Percentiles rank a stretch among this genome's conserved stretches.
Conservation (phyloP, 1,284 basidiomycete genomes). For the Paramarasmius palmivorus region DNA sequence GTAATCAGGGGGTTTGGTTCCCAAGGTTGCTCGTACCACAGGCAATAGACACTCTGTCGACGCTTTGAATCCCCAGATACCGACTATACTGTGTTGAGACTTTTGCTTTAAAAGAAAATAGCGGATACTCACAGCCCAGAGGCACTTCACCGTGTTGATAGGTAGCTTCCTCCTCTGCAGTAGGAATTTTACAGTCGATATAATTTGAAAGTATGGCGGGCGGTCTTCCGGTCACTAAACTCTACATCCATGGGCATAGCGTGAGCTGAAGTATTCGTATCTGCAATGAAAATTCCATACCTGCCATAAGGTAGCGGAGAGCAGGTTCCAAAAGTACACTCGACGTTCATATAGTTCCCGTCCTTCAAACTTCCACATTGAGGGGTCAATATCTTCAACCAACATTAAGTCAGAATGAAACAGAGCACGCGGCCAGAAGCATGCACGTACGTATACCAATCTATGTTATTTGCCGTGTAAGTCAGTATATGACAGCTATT, state of each 20-base stretch:
- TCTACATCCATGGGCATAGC: conserved; percentile 28
- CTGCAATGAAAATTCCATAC: conserved; percentile 22
- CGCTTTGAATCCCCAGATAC: conserved; percentile 46
- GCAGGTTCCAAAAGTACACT: conserved; percentile 56
- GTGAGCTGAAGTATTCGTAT: conserved; percentile 1
- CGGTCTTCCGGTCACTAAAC: conserved; percentile 51
- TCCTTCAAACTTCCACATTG: conserved; percentile 48
- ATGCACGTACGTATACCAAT: conserved; percentile 48
- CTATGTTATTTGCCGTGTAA: conserved; percentile 31
- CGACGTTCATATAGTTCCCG: conserved; percentile 54
- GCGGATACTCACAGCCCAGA: conserved; percentile 41
- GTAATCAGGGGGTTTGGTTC: conserved; percentile 44
- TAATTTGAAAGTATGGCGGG: conserved; percentile 40
- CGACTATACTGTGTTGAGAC: conserved; percentile 31
- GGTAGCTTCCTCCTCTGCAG: conserved; percentile 40
- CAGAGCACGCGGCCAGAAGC: neutral
- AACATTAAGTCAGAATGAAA: conserved; percentile 13
- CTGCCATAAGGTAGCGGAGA: conserved; percentile 46
- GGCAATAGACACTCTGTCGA: conserved; percentile 42
- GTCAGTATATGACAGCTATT: conserved; percentile 4
- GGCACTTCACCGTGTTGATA: conserved; percentile 44
- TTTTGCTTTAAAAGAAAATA: neutral
- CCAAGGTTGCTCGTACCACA: conserved; percentile 39
- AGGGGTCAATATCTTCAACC: conserved; percentile 51
- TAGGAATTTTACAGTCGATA: conserved; percentile 45